Percentiles rank a stretch among this genome's conserved stretches.
phyloP scores from a whole-genome alignment of 2,329 filamentous ascomycete genomes.

The Alternaria burnsii region DNA sequence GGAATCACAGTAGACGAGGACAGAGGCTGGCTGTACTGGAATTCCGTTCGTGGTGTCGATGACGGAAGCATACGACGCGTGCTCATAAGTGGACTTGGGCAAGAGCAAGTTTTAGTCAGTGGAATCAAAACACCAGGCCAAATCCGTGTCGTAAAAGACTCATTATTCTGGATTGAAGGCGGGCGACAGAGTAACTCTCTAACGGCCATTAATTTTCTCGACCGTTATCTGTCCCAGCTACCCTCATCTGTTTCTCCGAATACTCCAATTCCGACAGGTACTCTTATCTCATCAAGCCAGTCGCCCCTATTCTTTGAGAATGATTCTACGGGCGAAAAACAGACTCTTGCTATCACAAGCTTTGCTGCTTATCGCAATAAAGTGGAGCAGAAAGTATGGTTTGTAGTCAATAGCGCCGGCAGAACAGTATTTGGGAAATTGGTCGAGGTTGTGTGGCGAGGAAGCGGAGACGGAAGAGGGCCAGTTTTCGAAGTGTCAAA shows the following conservation, averaged over 20 bases:
- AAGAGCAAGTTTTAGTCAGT: constrained; percentile 12
- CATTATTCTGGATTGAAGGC: constrained; percentile 18
- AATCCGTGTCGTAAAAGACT: constrained; percentile 10
- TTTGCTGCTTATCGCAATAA: constrained; percentile 17
- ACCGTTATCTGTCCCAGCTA: background rate
- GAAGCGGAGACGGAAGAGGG: constrained; percentile 6
- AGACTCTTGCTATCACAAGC: constrained; percentile 17
- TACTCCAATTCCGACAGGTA: background rate
- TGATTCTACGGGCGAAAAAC: constrained; percentile 17
- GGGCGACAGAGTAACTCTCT: constrained; percentile 17
- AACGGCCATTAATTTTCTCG: constrained; percentile 16
- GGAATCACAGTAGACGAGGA: constrained; percentile 21
- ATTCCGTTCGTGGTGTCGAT: constrained; percentile 7
- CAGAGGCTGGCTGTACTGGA: constrained; percentile 24
- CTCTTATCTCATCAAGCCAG: constrained; percentile 17
- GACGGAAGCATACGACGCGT: constrained; percentile 20
- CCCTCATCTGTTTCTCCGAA: background rate
- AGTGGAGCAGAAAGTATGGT: constrained; percentile 12
- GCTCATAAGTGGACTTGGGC: background rate
- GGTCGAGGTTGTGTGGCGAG: constrained; percentile 16
- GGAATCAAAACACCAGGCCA: constrained; percentile 21
- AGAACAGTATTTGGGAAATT: constrained; percentile 22
- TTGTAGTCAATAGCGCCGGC: constrained; percentile 14
- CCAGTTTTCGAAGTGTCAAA: constrained; percentile 17
- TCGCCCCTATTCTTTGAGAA: constrained; percentile 18